phyloP scores from a whole-genome alignment of 1,284 basidiomycete species.

The Moesziomyces parantarcticus region DNA sequence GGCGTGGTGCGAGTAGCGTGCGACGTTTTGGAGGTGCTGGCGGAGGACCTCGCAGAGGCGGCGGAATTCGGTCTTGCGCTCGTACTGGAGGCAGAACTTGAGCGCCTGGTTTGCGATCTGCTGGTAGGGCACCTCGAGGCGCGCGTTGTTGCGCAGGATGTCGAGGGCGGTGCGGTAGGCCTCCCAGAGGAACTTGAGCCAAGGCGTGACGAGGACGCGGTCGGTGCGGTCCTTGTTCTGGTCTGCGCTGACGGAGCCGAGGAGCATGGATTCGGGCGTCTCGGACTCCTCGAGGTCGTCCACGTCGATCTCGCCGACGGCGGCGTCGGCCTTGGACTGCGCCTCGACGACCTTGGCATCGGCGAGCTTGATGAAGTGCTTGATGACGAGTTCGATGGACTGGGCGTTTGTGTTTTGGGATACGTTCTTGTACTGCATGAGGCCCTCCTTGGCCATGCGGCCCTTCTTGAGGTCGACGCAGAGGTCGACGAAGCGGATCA shows the following conservation, averaged over 20 bases:
- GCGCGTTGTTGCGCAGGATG: conserved; percentile 95
- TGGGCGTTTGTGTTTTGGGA: conserved; percentile 86
- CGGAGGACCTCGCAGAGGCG: conserved; percentile 96
- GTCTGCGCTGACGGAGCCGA: conserved; percentile 88
- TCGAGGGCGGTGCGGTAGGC: conserved; percentile 96
- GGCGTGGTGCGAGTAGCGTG: conserved; percentile 93
- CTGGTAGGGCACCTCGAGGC: conserved; percentile 95
- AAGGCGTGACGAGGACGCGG: conserved; percentile 92
- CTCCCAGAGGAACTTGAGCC: conserved; percentile 99
- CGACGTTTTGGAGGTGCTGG: conserved; percentile 91
- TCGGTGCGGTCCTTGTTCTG: conserved; percentile 96
- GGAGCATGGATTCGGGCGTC: conserved; percentile 88
- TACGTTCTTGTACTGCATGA: conserved; percentile 81
- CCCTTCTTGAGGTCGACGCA: conserved; percentile 96
- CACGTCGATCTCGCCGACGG: conserved; percentile 67
- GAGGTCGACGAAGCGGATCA: conserved; percentile 88
- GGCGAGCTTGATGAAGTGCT: conserved; percentile 85
- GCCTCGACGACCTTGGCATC: conserved; percentile 76
- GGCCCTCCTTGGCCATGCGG: conserved; percentile 90
- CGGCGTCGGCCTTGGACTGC: conserved; percentile 65
- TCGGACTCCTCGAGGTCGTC: conserved; percentile 75
- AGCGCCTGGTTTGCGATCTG: conserved; percentile 97
- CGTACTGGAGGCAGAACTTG: conserved; percentile 92
- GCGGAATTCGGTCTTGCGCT: conserved; percentile 96
- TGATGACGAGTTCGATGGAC: conserved; percentile 92